A percentile compares a stretch with the other conserved stretches of the same genome.
These are phyloP conservation scores for Cryptosporidium canis DNA, from an alignment of 169 alveolate species.

Conservation along the genomic window DNA sequence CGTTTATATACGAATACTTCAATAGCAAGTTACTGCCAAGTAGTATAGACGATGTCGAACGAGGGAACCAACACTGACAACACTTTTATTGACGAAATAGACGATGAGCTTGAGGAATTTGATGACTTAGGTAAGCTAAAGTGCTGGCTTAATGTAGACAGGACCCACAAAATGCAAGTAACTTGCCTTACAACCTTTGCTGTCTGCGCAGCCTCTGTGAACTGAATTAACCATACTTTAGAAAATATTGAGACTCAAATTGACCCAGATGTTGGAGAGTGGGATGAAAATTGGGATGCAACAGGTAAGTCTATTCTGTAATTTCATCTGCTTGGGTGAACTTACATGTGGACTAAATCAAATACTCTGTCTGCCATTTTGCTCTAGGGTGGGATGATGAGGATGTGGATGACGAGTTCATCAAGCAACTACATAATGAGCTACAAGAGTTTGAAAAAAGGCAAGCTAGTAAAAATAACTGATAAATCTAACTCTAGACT, in stretches of 20 bases:
- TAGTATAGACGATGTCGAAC: not conserved
- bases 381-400: conserved; percentile 72
- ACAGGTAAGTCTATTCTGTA: conserved; percentile 33
- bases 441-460: conserved; percentile 63
- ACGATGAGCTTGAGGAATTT: conserved; percentile 66
- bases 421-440: conserved; percentile 56
- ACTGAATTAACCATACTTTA: not conserved
- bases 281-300: conserved; percentile 73
- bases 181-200: not conserved
- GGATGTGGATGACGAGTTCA: conserved; percentile 67
- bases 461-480: not conserved
- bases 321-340: not conserved
- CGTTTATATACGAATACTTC: no score
- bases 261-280: conserved; percentile 65
- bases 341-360: not conserved
- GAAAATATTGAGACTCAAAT: conserved; percentile 46
- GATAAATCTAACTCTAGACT: not conserved
- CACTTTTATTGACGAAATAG: conserved; percentile 46
- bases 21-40: not conserved
- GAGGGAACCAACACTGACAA: conserved; percentile 35
- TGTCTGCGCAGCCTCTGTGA: not conserved
- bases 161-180: not conserved
- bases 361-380: not conserved
- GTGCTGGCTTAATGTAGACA: not conserved
- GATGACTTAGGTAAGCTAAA: conserved; percentile 50